These are phyloP conservation scores for Phytophthora megakarya DNA, from an alignment of 352 stramenopile species.

Conservation along the genomic window DNA sequence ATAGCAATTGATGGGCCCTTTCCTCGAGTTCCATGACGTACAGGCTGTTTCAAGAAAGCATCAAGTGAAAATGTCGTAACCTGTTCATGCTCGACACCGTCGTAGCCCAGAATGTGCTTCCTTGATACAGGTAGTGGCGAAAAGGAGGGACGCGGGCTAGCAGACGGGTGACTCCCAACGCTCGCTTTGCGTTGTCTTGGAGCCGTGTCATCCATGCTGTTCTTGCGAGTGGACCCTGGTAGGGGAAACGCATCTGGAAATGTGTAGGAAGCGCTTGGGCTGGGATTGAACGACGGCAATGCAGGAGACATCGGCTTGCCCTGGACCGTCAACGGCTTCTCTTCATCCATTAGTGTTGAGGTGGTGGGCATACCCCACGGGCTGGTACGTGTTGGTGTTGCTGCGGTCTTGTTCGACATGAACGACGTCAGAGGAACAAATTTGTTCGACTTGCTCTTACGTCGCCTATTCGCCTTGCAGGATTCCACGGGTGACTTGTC, in stretches of 20 bases:
- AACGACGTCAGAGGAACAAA: slow-evolving; percentile 67
- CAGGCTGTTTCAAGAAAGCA: slow-evolving; percentile 65
- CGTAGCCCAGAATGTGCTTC: slow-evolving; percentile 55
- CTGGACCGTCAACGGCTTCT: slow-evolving; percentile 1
- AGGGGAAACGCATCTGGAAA: slow-evolving; percentile 34
- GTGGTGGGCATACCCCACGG: slow-evolving; percentile 20
- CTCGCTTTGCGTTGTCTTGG: slow-evolving; percentile 34
- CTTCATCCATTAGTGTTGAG: slow-evolving; percentile 6
- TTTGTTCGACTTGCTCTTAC: slow-evolving; percentile 47
- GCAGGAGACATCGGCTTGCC: background rate
- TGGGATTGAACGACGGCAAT: slow-evolving; percentile 9
- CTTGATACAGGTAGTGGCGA: slow-evolving; percentile 17
- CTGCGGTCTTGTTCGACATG: slow-evolving; percentile 28
- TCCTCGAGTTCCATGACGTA: slow-evolving; percentile 16
- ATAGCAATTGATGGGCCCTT: slow-evolving; percentile 15
- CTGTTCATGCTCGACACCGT: slow-evolving; percentile 49
- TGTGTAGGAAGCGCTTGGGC: background rate
- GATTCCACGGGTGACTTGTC: background rate
- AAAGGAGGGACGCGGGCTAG: slow-evolving; percentile 41
- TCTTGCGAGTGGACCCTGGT: slow-evolving; percentile 34
- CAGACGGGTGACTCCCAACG: slow-evolving; percentile 31
- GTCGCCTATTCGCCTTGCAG: slow-evolving; percentile 20
- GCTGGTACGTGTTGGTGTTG: slow-evolving; percentile 1
- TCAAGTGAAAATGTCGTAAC: slow-evolving; percentile 66
- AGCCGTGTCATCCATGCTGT: slow-evolving; percentile 30